A percentile compares a stretch with the other conserved stretches of the same genome.
Evolutionary conservation across 2,329 filamentous ascomycete genomes (phyloP).

Genomic region (Aspergillaceae sp.): DNA sequence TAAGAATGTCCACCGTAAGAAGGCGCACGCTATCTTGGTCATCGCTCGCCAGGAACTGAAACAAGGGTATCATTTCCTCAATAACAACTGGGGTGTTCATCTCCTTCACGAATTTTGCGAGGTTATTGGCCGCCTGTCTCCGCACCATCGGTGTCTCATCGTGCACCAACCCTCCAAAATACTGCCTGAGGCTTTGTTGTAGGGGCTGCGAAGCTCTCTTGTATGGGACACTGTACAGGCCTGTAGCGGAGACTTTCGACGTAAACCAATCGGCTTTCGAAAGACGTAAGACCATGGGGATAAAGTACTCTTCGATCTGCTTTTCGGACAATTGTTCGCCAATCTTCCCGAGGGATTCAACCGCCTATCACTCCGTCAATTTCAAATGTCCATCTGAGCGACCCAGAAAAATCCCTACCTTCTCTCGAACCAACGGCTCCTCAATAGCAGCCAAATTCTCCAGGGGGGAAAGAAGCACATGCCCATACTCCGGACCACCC

Average conservation of each 20-base stretch:
- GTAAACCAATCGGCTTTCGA: conserved; percentile 99
- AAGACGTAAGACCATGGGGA: conserved; percentile 87
- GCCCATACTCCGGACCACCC: conserved; percentile 83
- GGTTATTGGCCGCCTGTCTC: conserved; percentile 89
- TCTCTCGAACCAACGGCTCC: conserved; percentile 93
- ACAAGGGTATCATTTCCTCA: conserved; percentile 97
- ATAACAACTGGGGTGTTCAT: conserved; percentile 88
- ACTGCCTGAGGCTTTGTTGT: conserved; percentile 83
- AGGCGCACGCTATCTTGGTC: conserved; percentile 96
- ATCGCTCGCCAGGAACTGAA: conserved; percentile 91
- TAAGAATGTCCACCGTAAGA: conserved; percentile 91
- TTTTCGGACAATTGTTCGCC: conserved; percentile 82
- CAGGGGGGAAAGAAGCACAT: conserved; percentile 90
- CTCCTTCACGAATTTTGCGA: conserved; percentile 95
- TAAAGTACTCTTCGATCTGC: conserved; percentile 96
- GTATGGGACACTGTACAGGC: conserved; percentile 89
- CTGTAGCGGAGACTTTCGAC: conserved; percentile 95
- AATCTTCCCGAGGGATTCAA: conserved; percentile 99
- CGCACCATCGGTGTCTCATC: conserved; percentile 99
- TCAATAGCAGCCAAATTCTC: conserved; percentile 98
- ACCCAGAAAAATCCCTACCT: conserved; percentile 51
- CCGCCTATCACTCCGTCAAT: conserved; percentile 53
- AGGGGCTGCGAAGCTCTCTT: conserved; percentile 78
- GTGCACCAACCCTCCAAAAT: conserved; percentile 87
- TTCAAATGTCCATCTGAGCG: conserved; percentile 3